phyloP scores from a whole-genome alignment of 2,329 filamentous ascomycete genomes.

The Hymenoscyphus albidus region DNA sequence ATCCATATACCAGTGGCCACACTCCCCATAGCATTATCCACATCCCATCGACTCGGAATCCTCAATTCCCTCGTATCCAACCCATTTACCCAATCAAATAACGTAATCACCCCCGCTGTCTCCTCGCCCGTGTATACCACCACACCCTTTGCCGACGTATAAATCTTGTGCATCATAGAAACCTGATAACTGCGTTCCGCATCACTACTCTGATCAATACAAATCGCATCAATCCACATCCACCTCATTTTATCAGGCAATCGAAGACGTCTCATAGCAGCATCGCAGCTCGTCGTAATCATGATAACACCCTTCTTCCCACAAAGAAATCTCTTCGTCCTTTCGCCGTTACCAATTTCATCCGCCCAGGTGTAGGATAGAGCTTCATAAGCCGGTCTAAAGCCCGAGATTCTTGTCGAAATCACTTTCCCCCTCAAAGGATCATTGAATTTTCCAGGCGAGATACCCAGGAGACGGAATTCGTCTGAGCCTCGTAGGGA shows the following conservation, averaged over 20 bases:
- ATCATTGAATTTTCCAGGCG: background rate
- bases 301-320: conserved; percentile 2
- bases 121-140: background rate
- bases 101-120: background rate
- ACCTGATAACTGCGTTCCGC: background rate
- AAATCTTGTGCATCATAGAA: background rate
- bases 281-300: conserved; percentile 10
- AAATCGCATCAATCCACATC: conserved; percentile 3
- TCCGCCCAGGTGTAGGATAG: conserved; percentile 19
- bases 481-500: background rate
- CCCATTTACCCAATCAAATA: background rate
- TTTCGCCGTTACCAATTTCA: background rate
- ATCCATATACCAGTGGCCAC: background rate
- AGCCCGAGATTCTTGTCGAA: background rate
- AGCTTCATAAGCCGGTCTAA: conserved; percentile 9
- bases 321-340: background rate
- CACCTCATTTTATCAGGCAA: background rate
- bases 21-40: background rate
- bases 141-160: background rate
- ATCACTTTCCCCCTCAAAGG: background rate
- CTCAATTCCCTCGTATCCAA: background rate
- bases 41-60: background rate
- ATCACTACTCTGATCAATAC: background rate
- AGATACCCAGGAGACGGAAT: background rate
- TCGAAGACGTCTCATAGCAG: conserved; percentile 4